Evolutionary conservation across 228 moss, liverwort and hornwort species (phyloP), one percentile per base, ranked within the genome.

Genomic region (Sphagnum magellanicum): DNA sequence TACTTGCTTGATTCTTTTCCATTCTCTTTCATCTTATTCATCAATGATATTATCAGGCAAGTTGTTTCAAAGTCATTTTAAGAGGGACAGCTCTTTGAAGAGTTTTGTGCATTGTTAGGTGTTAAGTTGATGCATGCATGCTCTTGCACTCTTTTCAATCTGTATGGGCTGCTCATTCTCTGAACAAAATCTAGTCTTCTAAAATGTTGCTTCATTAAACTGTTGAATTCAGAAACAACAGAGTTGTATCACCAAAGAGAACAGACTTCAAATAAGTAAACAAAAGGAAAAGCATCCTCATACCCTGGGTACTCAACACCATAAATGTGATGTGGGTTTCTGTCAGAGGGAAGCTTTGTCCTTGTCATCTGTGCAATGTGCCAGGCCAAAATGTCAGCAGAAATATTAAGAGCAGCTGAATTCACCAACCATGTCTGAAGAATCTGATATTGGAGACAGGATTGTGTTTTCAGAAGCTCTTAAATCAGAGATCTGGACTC

Each of bases 301-400:
- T 3, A 32, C 32, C 32, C 32, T 32, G 32, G 32, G 32, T 68
- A 10, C 51, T 74, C 76, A 16, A 81, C 8, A 32, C 87, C 87
- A 67, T 87, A 87, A 72, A 68, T 87, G 62, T 83, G 77, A 15
- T 87, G 63, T 16, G 78, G 79, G 16, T 83, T 81, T 16, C 68
- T 77, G 71, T 87, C 87, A 4, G 87, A 87, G 49, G 87, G 87
- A 15, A 87, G 79, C 68, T 76, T 83, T 59, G 66, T 70, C 66
- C 66, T 87, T n/a, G 80, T 87, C 61, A 74, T 81, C 87, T 87
- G 83, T 75, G 67, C 70, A 67, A 52, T 8, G 32, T 32, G 32
- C 12, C 59, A 59, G 15, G 12, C 11, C 15, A 59, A 59, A 59
- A 59, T 59, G 12, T 59, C 32, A 32, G 32, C 32, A 32, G 32